phyloP scores from a whole-genome alignment of 169 alveolate species.

The Pseudocohnilembus persalinus region DNA sequence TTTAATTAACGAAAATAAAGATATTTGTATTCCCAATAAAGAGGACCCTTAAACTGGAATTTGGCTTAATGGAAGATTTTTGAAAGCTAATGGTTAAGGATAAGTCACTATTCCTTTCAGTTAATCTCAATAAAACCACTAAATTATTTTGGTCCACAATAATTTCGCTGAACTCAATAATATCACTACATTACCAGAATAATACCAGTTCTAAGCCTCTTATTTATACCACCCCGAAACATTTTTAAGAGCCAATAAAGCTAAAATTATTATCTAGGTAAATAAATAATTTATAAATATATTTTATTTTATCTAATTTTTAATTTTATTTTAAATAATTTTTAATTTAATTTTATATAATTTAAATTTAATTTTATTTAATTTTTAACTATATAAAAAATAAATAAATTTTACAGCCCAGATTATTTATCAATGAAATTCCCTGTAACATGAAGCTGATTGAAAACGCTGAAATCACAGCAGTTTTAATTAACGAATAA shows the following conservation, averaged over 20 bases:
- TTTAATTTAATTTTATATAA: too few species aligned
- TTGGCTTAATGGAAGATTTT: slow-evolving; percentile 4
- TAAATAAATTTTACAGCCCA: too few species aligned
- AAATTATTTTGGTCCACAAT: slow-evolving; percentile 49
- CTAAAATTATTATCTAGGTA: slow-evolving; percentile 37
- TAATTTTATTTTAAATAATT: too few species aligned
- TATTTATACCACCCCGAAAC: slow-evolving; percentile 42
- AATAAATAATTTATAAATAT: not conserved
- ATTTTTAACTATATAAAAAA: too few species aligned
- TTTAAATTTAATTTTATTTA: too few species aligned
- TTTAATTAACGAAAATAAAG: slow-evolving; percentile 45
- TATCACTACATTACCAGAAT: slow-evolving; percentile 43
- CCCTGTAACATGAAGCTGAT: not conserved
- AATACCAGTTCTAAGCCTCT: slow-evolving; percentile 33
- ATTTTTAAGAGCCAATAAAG: slow-evolving; percentile 52
- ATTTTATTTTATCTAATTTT: not conserved
- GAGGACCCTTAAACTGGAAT: slow-evolving; percentile 37
- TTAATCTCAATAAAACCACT: not conserved
- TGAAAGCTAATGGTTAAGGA: slow-evolving; percentile 3
- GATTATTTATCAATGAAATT: not conserved
- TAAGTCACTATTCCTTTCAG: slow-evolving; percentile 51
- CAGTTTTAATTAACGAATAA: not conserved
- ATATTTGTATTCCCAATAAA: slow-evolving; percentile 33
- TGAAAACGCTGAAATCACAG: slow-evolving; percentile 5
- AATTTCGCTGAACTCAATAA: slow-evolving; percentile 56